These are phyloP conservation scores for Lactifluus volemus DNA, from an alignment of 768 basidiomycete species.

Conservation along the genomic window DNA sequence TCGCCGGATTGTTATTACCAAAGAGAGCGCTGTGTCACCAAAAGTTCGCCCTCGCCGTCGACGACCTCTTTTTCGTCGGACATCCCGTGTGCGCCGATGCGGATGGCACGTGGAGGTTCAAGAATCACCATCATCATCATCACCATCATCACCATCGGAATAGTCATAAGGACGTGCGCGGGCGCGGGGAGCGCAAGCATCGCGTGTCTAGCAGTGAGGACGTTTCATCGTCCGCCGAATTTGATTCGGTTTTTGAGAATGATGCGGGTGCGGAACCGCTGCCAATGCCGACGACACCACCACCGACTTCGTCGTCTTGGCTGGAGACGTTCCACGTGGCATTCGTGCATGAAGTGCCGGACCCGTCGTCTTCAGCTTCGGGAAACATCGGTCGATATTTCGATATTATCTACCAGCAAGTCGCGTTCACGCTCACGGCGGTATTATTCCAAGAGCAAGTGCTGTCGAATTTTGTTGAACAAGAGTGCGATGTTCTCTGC, in stretches of 20 bases:
- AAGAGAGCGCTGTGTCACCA: slow-evolving; percentile 78
- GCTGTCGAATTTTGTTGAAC: slow-evolving; percentile 74
- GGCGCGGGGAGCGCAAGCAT: slow-evolving; percentile 44
- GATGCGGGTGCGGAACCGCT: background rate
- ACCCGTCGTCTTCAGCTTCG: slow-evolving; percentile 77
- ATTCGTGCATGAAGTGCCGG: slow-evolving; percentile 80
- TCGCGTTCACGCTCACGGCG: slow-evolving; percentile 85
- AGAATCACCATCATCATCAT: slow-evolving; percentile 9
- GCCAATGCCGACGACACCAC: background rate
- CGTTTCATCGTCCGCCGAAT: slow-evolving; percentile 30
- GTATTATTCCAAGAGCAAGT: slow-evolving; percentile 91
- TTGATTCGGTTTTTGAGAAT: slow-evolving; percentile 10
- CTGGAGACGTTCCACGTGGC: slow-evolving; percentile 79
- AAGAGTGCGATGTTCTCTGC: slow-evolving; percentile 64
- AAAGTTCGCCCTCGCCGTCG: slow-evolving; percentile 87
- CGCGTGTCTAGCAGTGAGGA: slow-evolving; percentile 24
- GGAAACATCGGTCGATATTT: slow-evolving; percentile 73
- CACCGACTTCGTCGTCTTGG: slow-evolving; percentile 35
- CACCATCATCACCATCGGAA: too few species aligned
- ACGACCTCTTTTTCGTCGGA: slow-evolving; percentile 88
- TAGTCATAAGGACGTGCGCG: slow-evolving; percentile 34
- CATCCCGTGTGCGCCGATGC: slow-evolving; percentile 82
- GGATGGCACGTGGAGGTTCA: slow-evolving; percentile 70
- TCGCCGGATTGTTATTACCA: slow-evolving; percentile 77
- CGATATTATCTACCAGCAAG: slow-evolving; percentile 82